Evolutionary conservation across 2,329 filamentous ascomycete genomes (phyloP).

Genomic region (Stemphylium beticola): DNA sequence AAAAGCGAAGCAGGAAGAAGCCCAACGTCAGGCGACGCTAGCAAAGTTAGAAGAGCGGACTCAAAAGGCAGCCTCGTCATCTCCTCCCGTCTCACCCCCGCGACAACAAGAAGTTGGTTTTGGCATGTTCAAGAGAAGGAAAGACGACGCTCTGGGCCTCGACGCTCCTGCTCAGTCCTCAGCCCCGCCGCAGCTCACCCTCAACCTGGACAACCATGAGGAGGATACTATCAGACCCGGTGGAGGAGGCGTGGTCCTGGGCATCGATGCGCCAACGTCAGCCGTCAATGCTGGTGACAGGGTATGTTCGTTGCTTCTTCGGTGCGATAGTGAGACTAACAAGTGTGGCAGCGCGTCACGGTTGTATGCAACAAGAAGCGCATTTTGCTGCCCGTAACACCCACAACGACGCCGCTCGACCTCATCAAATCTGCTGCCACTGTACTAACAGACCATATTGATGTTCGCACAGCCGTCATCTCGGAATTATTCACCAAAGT

Average conservation of each 20-base stretch:
- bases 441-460: slow-evolving; percentile 68
- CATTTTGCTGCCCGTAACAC: slow-evolving; percentile 73
- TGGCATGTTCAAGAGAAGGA: slow-evolving; percentile 44
- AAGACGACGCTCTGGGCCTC: slow-evolving; percentile 35
- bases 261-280: slow-evolving; percentile 77
- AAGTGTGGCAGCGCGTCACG: slow-evolving; percentile 64
- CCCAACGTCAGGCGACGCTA: slow-evolving; percentile 30
- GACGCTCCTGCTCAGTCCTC: slow-evolving; percentile 24
- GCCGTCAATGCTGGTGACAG: slow-evolving; percentile 81
- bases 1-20: slow-evolving; percentile 27
- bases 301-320: slow-evolving; percentile 55
- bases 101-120: slow-evolving; percentile 39
- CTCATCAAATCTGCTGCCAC: slow-evolving; percentile 72
- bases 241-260: slow-evolving; percentile 57
- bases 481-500: slow-evolving; percentile 77
- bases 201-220: slow-evolving; percentile 25
- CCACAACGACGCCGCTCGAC: slow-evolving; percentile 76
- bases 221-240: slow-evolving; percentile 50
- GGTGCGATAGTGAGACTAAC: slow-evolving; percentile 20
- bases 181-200: slow-evolving; percentile 32
- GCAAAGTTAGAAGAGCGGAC: slow-evolving; percentile 33
- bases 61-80: slow-evolving; percentile 26
- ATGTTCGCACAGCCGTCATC: slow-evolving; percentile 70
- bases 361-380: slow-evolving; percentile 74
- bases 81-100: slow-evolving; percentile 38